Evolutionary conservation across 495 filamentous ascomycete species (phyloP).

Genomic region (Neurospora sp.): DNA sequence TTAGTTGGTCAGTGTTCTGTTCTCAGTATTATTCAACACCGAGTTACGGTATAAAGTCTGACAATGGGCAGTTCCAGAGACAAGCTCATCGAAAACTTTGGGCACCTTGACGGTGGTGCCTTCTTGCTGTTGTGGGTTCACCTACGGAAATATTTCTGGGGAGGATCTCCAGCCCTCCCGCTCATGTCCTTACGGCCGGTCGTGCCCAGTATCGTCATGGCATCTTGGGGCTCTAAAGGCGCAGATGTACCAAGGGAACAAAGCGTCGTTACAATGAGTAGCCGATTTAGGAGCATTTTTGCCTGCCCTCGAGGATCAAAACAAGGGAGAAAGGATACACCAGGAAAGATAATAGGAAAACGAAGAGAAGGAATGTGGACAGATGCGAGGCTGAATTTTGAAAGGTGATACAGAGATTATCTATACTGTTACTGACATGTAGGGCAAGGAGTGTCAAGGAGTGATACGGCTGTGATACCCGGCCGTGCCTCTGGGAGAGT

Average conservation of each 20-base stretch:
- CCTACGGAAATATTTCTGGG: slow-evolving; percentile 53
- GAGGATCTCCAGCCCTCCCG: slow-evolving; percentile 34
- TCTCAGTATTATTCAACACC: not conserved
- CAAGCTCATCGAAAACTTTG: not conserved
- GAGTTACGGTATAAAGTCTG: not conserved
- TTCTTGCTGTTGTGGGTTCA: slow-evolving; percentile 3
- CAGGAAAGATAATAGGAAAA: not conserved
- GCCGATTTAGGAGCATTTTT: not conserved
- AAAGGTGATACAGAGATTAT: not conserved
- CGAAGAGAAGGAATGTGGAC: not conserved
- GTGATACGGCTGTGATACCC: not conserved
- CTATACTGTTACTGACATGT: not conserved
- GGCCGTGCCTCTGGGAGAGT: not conserved
- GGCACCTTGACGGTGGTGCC: not conserved
- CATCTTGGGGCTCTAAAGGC: not conserved
- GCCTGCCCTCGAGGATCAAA: not conserved
- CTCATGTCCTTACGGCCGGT: slow-evolving; percentile 32
- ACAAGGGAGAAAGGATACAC: not conserved
- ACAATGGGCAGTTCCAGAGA: not conserved
- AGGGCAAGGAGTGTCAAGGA: not conserved
- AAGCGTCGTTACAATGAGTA: not conserved
- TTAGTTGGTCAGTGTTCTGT: slow-evolving; percentile 9
- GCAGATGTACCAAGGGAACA: not conserved
- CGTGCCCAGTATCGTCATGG: not conserved
- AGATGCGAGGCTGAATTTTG: not conserved